Evolutionary conservation across 2,329 filamentous ascomycete genomes (phyloP).

Genomic region (Alternaria infectoria): DNA sequence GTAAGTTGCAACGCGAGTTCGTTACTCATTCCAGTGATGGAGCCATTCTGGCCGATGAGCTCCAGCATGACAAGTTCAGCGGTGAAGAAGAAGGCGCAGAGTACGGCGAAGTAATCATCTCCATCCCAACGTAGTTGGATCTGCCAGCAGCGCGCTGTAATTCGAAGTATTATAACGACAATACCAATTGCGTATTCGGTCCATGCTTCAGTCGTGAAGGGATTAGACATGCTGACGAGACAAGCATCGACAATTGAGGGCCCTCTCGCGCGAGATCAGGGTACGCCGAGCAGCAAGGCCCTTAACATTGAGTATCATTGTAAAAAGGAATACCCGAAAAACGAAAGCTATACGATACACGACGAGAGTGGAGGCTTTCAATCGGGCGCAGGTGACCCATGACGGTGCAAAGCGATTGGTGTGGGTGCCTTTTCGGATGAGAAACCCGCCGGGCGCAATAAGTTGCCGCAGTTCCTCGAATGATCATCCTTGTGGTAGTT

Average conservation of each 20-base stretch:
- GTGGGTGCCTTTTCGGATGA: background rate
- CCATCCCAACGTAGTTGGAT: constrained; percentile 13
- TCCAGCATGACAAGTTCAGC: constrained; percentile 13
- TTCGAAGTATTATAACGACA: constrained; percentile 7
- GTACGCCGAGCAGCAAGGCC: background rate
- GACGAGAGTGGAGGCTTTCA: background rate
- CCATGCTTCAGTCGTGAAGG: constrained; percentile 14
- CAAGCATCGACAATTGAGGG: background rate
- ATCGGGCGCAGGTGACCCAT: background rate
- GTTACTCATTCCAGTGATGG: constrained; percentile 14
- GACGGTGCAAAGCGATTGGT: background rate
- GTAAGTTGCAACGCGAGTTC: constrained; percentile 11
- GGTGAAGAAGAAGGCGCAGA: constrained; percentile 13
- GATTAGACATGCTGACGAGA: constrained; percentile 2
- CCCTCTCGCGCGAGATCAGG: background rate
- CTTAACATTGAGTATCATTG: background rate
- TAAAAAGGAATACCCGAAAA: background rate
- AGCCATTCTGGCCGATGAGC: constrained; percentile 11
- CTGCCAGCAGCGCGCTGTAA: constrained; percentile 7
- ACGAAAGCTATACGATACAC: background rate
- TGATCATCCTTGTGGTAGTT: background rate
- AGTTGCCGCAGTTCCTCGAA: background rate
- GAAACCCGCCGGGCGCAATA: background rate
- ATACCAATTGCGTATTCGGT: constrained; percentile 17
- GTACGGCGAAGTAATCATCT: constrained; percentile 16